Base-by-base conservation (phyloP, 2,329 filamentous ascomycete genomes). In the Colletotrichum zoysiae region DNA sequence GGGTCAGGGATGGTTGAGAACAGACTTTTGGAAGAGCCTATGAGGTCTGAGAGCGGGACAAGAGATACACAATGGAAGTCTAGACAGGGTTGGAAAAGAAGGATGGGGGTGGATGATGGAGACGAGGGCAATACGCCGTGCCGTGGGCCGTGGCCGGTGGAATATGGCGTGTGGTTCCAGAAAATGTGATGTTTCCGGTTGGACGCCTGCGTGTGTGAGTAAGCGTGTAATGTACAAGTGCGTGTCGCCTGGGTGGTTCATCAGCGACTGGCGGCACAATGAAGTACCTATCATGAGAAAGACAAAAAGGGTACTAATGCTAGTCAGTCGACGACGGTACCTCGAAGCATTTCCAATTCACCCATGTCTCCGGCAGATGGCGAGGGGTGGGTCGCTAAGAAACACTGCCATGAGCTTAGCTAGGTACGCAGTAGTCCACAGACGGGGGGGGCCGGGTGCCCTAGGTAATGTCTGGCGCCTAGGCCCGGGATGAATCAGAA, bases 11-110 rank as follows among this genome's bases (percentile, higher is more conserved):
- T 26, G 69, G 69, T 51, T 51, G 46, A 68, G 69, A 63, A 68
- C 58, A 71, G 65, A 71, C 65, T 71, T 67, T 71, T 33, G 51
- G 26, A 48, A 42, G 57, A 67, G 57, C 64, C 67, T 63, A 50
- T 30, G 44, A 40, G 62, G 67, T 42, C 46, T 38, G 20, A 66
- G 61, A 66, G 48, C 46, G 42, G 51, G 33, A 62, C 44, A 33
- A 51, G n/a, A 62, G 59, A 40, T 20, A 48, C 58, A 62, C 59
- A 12, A 8, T 30, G 44, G 11, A 40, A 40, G 11, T 12, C 2
- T 40, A 12, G 18, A 50, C 18, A 30, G 61, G 12, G 23, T 40
- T 40, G 35, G 26, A 26, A 33, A 46, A 26, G 38, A 35, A 40
- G 11, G 50, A 30, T 7, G 26, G 50, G 61, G 48, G 35, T 23